Conservation (phyloP, 257 asterid genomes). For the Nyctanthes arbortristis region DNA sequence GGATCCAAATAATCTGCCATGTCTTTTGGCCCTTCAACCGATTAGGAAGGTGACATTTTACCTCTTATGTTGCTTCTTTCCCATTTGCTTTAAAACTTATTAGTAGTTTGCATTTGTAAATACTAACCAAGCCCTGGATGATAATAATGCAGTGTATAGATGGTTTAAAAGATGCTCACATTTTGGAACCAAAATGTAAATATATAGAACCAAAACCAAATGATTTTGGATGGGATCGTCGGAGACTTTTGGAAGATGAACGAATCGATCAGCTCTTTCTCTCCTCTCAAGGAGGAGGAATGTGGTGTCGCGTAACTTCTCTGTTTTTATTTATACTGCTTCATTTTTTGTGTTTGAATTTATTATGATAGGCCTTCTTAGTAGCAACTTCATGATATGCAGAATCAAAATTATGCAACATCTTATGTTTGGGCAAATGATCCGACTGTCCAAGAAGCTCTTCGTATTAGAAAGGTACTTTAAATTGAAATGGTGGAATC, state of each 20-base stretch:
- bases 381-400: background rate
- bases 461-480: slow-evolving; percentile 44
- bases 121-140: background rate
- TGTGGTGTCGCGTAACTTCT: slow-evolving; percentile 39
- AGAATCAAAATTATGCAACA: too few species aligned
- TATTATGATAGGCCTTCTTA: too few species aligned
- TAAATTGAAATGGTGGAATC: too few species aligned
- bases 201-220: slow-evolving; percentile 19
- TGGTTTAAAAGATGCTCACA: background rate
- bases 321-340: background rate
- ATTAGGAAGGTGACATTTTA: slow-evolving; percentile 25
- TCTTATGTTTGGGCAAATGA: slow-evolving; percentile 36
- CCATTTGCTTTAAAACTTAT: background rate
- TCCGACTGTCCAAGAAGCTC: slow-evolving; percentile 32
- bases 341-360: background rate
- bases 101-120: too few species aligned
- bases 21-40: slow-evolving; percentile 31
- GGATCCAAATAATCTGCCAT: slow-evolving; percentile 32
- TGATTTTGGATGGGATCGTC: background rate
- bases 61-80: background rate
- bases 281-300: slow-evolving; percentile 12
- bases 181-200: slow-evolving; percentile 47
- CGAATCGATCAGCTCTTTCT: slow-evolving; percentile 15
- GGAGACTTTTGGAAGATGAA: slow-evolving; percentile 12
- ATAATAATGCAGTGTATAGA: slow-evolving; percentile 31